Evolutionary conservation across 2,329 filamentous ascomycete genomes (phyloP).

Genomic region (Botrytis aclada): DNA sequence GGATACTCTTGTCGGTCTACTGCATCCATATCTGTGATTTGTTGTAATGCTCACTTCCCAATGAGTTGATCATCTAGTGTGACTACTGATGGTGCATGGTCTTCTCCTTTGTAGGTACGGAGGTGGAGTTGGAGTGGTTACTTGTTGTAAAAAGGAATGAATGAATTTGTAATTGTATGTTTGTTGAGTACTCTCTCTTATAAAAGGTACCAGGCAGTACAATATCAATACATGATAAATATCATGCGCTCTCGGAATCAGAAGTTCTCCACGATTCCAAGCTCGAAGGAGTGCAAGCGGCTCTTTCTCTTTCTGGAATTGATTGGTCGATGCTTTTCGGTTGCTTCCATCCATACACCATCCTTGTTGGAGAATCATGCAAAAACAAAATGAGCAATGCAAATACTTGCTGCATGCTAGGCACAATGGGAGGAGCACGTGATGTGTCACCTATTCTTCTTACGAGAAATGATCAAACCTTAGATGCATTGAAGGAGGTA

Average conservation of each 20-base stretch:
- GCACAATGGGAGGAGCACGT: not conserved
- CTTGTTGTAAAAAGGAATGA: not conserved
- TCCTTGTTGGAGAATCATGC: conserved; percentile 4
- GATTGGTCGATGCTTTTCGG: not conserved
- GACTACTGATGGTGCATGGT: conserved; percentile 33
- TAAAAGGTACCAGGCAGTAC: not conserved
- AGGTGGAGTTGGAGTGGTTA: not conserved
- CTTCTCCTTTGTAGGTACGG: not conserved
- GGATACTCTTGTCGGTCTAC: conserved; percentile 88
- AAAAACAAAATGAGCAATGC: not conserved
- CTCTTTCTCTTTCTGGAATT: conserved; percentile 8
- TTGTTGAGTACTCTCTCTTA: not conserved
- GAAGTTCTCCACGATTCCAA: conserved; percentile 9
- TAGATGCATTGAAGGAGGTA: not conserved
- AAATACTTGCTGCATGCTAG: not conserved
- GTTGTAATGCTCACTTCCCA: conserved; percentile 12
- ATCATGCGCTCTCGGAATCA: conserved; percentile 8
- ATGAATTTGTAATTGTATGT: too few relatives aligned
- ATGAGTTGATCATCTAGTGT: conserved; percentile 24
- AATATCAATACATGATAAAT: not conserved
- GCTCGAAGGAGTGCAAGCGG: conserved; percentile 4
- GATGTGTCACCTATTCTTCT: not conserved
- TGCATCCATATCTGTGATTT: conserved; percentile 59
- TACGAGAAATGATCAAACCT: too few relatives aligned
- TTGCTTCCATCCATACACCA: not conserved